A percentile compares a stretch with the other conserved stretches of the same genome.
Evolutionary conservation across 2,329 filamentous ascomycete species (phyloP).

Genomic region (Orbilia oligospora): DNA sequence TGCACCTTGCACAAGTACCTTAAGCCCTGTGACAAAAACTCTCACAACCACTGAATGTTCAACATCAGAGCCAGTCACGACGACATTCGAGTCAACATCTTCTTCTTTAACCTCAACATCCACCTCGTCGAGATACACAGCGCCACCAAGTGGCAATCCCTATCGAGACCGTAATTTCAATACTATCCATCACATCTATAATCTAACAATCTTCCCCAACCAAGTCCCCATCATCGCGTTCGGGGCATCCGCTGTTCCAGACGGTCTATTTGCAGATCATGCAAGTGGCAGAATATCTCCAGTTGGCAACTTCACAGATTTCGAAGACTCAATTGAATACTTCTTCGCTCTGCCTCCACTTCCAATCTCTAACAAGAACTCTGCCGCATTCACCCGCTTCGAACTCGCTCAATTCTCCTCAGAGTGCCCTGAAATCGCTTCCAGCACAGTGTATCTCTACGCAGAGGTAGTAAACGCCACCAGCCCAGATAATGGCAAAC

Average conservation of each 20-base stretch:
- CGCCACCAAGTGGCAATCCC: conserved; percentile 27
- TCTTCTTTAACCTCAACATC: conserved; percentile 31
- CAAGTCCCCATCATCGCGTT: conserved; percentile 66
- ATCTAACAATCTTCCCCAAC: conserved; percentile 68
- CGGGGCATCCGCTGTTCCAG: conserved; percentile 66
- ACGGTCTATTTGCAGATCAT: conserved; percentile 67
- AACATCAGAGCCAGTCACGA: not conserved
- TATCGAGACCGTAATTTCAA: conserved; percentile 65
- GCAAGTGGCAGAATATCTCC: conserved; percentile 68
- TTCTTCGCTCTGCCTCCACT: conserved; percentile 69
- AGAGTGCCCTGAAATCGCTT: conserved; percentile 66
- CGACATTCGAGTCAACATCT: not conserved
- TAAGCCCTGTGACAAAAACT: conserved; percentile 7
- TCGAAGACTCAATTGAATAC: conserved; percentile 69
- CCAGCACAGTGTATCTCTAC: conserved; percentile 67
- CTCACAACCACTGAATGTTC: not conserved
- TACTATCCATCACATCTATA: conserved; percentile 67
- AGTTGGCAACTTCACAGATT: conserved; percentile 68
- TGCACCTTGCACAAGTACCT: conserved; percentile 16
- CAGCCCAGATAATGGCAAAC: conserved; percentile 65
- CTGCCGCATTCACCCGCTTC: conserved; percentile 66
- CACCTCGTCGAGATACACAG: conserved; percentile 19
- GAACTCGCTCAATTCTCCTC: conserved; percentile 66
- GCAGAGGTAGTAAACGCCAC: conserved; percentile 65
- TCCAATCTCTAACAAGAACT: conserved; percentile 64